phyloP scores from a whole-genome alignment of 2,329 filamentous ascomycete genomes.

The Helotiales sp. region DNA sequence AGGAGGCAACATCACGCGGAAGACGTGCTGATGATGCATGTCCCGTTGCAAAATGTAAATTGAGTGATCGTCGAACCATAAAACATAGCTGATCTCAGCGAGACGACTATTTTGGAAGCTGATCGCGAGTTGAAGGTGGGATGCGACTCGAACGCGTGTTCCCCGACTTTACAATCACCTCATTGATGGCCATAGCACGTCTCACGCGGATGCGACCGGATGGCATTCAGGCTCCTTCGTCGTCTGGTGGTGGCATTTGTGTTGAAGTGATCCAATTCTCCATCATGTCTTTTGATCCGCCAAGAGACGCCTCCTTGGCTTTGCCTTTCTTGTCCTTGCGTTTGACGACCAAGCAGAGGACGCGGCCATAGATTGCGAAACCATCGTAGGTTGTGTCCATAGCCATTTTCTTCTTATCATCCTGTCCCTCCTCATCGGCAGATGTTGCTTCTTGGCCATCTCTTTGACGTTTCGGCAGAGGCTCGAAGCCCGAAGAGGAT shows the following conservation, averaged over 20 bases:
- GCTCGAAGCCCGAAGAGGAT: conserved; percentile 17
- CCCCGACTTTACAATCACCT: not conserved
- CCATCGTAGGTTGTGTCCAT: conserved; percentile 90
- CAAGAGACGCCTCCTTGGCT: conserved; percentile 34
- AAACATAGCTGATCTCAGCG: conserved; percentile 1
- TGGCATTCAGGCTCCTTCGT: conserved; percentile 11
- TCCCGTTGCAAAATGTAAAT: not conserved
- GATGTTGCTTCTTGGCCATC: conserved; percentile 36
- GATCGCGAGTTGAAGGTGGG: not conserved
- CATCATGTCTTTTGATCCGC: conserved; percentile 67
- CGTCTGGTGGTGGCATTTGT: conserved; percentile 51
- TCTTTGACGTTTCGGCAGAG: conserved; percentile 49
- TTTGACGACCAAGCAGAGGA: conserved; percentile 85
- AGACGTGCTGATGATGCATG: too few species aligned
- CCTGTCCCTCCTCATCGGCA: conserved; percentile 33
- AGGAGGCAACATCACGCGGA: not conserved
- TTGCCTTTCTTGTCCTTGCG: conserved; percentile 60
- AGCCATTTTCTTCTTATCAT: conserved; percentile 88
- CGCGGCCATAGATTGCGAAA: conserved; percentile 92
- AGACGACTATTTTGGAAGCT: not conserved
- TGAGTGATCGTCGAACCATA: conserved; percentile 1
- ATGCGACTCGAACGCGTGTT: conserved; percentile 6
- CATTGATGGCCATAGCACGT: conserved; percentile 1
- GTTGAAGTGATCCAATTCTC: conserved; percentile 83
- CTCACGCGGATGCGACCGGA: conserved; percentile 6